These are phyloP conservation scores for Oemleria cerasiformis DNA, from an alignment of 306 rosid species.

Conservation along the genomic window DNA sequence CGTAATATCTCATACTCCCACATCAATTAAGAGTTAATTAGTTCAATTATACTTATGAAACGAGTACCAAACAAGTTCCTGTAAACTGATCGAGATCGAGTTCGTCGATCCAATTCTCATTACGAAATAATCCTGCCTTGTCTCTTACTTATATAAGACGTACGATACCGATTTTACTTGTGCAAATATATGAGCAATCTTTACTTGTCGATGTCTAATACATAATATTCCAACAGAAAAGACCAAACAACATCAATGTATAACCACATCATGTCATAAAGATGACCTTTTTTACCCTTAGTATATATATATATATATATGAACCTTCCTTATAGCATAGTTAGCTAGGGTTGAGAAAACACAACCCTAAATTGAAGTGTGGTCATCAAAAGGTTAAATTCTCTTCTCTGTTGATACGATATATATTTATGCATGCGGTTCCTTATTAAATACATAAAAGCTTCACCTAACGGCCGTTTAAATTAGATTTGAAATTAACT, in stretches of 20 bases:
- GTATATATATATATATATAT: not conserved
- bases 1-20: not conserved
- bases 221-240: not conserved
- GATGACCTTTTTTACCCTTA: not conserved
- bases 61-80: too few species aligned
- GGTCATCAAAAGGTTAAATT: not conserved
- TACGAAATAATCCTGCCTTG: not conserved
- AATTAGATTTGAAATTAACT: slow-evolving; percentile 2
- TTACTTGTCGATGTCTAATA: not conserved
- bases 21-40: too few species aligned
- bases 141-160: not conserved
- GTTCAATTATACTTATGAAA: too few species aligned
- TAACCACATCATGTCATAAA: not conserved
- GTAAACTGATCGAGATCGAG: too few species aligned
- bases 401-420: too few species aligned
- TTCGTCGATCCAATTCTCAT: too few species aligned
- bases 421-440: not conserved
- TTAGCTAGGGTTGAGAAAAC: not conserved
- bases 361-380: not conserved
- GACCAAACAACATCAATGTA: not conserved
- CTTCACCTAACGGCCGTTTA: not conserved
- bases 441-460: not conserved
- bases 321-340: slow-evolving; percentile 2
- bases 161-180: not conserved
- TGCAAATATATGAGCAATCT: slow-evolving; percentile 8